A percentile compares a stretch with the other conserved stretches of the same genome.
Evolutionary conservation across 2,329 filamentous ascomycete genomes (phyloP).

Genomic region (Scopulariopsis brevicaulis): DNA sequence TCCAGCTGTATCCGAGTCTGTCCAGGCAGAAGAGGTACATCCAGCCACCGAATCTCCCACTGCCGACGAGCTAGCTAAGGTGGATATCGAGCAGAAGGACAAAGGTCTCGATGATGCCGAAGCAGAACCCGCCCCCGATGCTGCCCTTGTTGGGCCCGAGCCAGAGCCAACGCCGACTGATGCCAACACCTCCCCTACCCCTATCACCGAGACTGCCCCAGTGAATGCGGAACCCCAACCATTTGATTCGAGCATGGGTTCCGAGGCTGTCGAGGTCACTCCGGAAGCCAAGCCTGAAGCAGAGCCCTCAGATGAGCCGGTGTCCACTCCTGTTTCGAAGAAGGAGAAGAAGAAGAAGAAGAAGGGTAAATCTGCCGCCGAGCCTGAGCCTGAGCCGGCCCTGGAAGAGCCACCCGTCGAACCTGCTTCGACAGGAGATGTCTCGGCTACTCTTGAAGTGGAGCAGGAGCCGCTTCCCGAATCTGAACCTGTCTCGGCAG

Average conservation of each 20-base stretch:
- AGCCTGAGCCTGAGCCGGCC: neutral
- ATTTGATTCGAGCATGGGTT: neutral
- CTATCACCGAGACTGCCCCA: neutral
- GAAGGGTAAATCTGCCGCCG: neutral
- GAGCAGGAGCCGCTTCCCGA: neutral
- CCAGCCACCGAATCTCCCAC: neutral
- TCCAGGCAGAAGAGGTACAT: neutral
- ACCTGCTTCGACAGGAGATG: neutral
- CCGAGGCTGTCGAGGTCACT: neutral
- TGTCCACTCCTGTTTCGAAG: conserved; percentile 5
- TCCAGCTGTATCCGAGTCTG: neutral
- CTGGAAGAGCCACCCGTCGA: neutral
- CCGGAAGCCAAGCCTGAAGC: conserved; percentile 5
- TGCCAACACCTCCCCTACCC: neutral
- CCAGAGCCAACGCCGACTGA: neutral
- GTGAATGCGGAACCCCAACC: neutral
- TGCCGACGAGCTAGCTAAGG: neutral
- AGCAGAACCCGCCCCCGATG: neutral
- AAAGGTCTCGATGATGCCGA: neutral
- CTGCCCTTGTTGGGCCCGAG: neutral
- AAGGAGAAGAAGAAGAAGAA: conserved; percentile 10
- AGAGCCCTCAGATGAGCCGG: conserved; percentile 5
- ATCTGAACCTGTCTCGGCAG: neutral
- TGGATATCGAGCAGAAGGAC: neutral
- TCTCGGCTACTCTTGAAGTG: neutral